Evolutionary conservation across 768 basidiomycete species (phyloP).

Genomic region (Dioszegia crocea): DNA sequence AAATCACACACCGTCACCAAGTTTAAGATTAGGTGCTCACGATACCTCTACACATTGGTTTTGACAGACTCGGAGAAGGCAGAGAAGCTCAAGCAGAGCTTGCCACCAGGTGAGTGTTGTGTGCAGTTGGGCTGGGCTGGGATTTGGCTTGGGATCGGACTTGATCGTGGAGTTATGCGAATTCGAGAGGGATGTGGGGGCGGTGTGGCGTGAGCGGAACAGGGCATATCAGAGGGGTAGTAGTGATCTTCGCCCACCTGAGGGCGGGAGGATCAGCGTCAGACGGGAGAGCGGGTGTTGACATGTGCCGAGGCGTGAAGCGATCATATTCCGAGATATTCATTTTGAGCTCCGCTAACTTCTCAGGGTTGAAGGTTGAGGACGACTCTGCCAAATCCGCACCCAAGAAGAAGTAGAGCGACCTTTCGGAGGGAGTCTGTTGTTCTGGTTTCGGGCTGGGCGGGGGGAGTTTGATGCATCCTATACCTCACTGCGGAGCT

Average conservation of each 20-base stretch:
- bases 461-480: constrained; percentile 11
- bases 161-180: background rate
- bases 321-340: no score
- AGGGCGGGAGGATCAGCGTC: no score
- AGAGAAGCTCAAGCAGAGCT: constrained; percentile 89
- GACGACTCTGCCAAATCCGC: constrained; percentile 43
- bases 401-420: constrained; percentile 48
- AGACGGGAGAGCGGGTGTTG: background rate
- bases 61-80: constrained; percentile 97
- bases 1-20: constrained; percentile 60
- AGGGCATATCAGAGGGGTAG: no score
- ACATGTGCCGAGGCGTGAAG: no score
- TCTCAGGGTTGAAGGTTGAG: constrained; percentile 44
- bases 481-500: constrained; percentile 4
- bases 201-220: background rate
- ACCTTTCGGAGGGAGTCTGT: background rate
- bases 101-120: constrained; percentile 77
- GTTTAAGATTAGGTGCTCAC: constrained; percentile 97
- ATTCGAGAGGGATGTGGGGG: background rate
- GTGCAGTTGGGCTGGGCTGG: background rate
- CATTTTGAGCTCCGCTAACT: background rate
- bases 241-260: no score
- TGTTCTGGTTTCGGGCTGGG: constrained; percentile 2
- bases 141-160: background rate
- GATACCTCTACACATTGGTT: constrained; percentile 81